phyloP scores from a whole-genome alignment of 208 protist species.

The Acanthamoeba lenticulata region DNA sequence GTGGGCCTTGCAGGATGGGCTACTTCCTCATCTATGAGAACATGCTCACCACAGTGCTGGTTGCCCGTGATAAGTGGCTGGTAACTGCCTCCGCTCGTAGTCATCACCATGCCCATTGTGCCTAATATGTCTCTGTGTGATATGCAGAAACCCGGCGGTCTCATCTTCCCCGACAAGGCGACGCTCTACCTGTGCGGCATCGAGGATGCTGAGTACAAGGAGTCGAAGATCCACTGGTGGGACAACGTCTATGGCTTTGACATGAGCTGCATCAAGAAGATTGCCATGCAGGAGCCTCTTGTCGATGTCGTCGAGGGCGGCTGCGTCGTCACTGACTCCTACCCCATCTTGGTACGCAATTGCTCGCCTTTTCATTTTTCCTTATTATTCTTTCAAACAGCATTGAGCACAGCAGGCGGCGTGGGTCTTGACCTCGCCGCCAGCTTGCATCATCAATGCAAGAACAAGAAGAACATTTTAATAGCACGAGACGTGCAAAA shows the following conservation, averaged over 20 bases:
- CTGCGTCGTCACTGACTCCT: conserved; percentile 81
- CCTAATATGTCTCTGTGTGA: background rate
- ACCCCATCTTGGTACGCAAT: conserved; percentile 74
- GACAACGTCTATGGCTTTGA: conserved; percentile 94
- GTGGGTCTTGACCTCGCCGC: background rate
- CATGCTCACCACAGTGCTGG: conserved; percentile 96
- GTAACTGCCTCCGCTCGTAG: no score
- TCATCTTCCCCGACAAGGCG: conserved; percentile 89
- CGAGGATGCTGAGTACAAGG: conserved; percentile 89
- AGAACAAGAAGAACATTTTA: background rate
- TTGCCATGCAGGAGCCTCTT: conserved; percentile 88
- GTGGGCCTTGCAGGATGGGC: conserved; percentile 85
- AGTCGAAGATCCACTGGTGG: conserved; percentile 92
- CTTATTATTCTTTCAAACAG: background rate
- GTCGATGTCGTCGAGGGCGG: conserved; percentile 87
- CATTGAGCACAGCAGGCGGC: background rate
- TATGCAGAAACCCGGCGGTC: conserved; percentile 78
- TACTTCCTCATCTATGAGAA: conserved; percentile 97
- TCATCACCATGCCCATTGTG: no score
- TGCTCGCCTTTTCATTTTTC: background rate
- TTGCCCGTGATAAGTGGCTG: conserved; percentile 92
- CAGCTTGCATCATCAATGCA: background rate
- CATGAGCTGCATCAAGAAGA: conserved; percentile 85
- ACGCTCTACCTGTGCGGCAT: conserved; percentile 87
- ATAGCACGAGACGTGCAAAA: conserved; percentile 34